phyloP scores from a whole-genome alignment of 23 red algal genomes.

The Rhodosorus marinus region DNA sequence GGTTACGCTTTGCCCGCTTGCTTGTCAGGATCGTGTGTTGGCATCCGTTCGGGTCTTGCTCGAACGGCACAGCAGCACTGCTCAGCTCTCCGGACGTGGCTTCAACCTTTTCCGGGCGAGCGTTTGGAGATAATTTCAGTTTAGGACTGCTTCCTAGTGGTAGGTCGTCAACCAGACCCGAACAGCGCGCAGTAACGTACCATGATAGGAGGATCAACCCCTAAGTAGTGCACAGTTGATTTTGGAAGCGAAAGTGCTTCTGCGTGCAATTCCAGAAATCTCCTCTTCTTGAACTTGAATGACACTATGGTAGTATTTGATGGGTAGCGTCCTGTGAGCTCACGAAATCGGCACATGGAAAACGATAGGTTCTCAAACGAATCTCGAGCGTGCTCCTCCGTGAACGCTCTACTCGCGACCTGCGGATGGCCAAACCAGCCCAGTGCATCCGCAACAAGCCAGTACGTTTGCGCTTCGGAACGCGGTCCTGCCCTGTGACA shows the following conservation, averaged over 20 bases:
- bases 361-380: slow-evolving; percentile 78
- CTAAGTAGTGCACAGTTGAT: slow-evolving; percentile 25
- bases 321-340: slow-evolving; percentile 53
- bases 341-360: slow-evolving; percentile 73
- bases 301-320: slow-evolving; percentile 42
- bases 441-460: slow-evolving; percentile 17
- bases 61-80: slow-evolving; percentile 28
- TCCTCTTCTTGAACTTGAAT: slow-evolving; percentile 49
- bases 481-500: slow-evolving; percentile 31
- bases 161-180: background rate
- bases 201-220: slow-evolving; percentile 21
- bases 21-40: slow-evolving; percentile 6
- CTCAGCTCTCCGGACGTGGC: background rate
- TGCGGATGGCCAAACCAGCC: slow-evolving; percentile 22
- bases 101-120: too few relatives aligned
- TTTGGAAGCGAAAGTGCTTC: slow-evolving; percentile 43
- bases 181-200: background rate
- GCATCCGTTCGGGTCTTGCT: slow-evolving; percentile 63
- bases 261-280: slow-evolving; percentile 44
- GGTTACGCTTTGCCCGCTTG: slow-evolving; percentile 46
- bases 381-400: slow-evolving; percentile 64
- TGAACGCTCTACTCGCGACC: slow-evolving; percentile 20
- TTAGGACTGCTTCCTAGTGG: too few relatives aligned
- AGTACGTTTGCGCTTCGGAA: slow-evolving; percentile 54
- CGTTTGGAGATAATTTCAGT: too few relatives aligned